Evolutionary conservation across 805 yeast species (phyloP).

Genomic region (Cyberlindnera veronae): DNA sequence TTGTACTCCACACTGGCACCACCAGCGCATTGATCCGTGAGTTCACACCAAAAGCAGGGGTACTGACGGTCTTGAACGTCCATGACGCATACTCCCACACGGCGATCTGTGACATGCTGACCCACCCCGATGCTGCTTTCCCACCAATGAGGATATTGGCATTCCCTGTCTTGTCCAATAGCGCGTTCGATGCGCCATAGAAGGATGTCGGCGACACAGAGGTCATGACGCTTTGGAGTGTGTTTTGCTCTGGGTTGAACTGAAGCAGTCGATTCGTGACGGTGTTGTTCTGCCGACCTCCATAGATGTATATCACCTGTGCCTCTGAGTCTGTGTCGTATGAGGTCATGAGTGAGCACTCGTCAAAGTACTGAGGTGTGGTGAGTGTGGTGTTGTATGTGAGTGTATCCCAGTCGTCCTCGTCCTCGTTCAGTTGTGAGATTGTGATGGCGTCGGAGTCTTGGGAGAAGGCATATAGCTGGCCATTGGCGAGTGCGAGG

Average conservation of each 20-base stretch:
- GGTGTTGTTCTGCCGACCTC: slow-evolving; percentile 37
- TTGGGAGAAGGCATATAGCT: slow-evolving; percentile 22
- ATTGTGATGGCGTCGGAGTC: slow-evolving; percentile 9
- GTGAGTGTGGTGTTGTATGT: slow-evolving; percentile 16
- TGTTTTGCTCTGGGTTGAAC: slow-evolving; percentile 34
- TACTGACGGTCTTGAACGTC: slow-evolving; percentile 48
- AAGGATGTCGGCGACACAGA: slow-evolving; percentile 54
- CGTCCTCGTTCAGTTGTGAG: slow-evolving; percentile 8
- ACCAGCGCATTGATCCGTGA: slow-evolving; percentile 51
- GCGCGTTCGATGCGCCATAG: slow-evolving; percentile 45
- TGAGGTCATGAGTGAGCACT: slow-evolving; percentile 42
- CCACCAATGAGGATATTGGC: slow-evolving; percentile 66
- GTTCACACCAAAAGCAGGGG: slow-evolving; percentile 37
- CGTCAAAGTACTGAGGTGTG: slow-evolving; percentile 13
- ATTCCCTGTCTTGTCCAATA: slow-evolving; percentile 39
- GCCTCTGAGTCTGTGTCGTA: slow-evolving; percentile 29
- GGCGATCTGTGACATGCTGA: slow-evolving; percentile 69
- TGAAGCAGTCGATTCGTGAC: slow-evolving; percentile 43
- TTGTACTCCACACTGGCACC: slow-evolving; percentile 47
- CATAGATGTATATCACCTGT: slow-evolving; percentile 48
- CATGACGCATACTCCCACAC: slow-evolving; percentile 68
- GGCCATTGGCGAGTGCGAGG: slow-evolving; percentile 21
- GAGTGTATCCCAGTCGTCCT: slow-evolving; percentile 16
- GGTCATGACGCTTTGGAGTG: slow-evolving; percentile 39
- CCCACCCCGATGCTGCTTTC: slow-evolving; percentile 58